Base-by-base conservation (phyloP, 2,329 filamentous ascomycete species). In the Ilyonectria sp. region DNA sequence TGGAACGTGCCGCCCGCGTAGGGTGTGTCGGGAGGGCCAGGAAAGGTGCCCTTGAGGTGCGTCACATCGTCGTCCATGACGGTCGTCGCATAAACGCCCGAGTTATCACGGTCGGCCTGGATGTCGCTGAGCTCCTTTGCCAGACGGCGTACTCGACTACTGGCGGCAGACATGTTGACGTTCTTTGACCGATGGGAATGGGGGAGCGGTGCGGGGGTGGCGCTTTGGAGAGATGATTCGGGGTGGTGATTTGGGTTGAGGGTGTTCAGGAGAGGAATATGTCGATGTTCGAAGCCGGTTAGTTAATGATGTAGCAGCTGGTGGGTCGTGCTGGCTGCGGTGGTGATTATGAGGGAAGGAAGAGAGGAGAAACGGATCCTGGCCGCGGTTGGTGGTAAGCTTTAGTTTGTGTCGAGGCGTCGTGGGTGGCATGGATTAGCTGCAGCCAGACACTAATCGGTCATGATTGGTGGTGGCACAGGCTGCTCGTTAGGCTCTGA, bases 1-100 rank as follows among this genome's bases (percentile, higher is more conserved):
- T 88, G 82, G 80, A 90, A 99, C 31, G 87, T 91, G 46, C 94
- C 96, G 21, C 94, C 94, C 73, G 95, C 93, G 79, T 98, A 99
- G 0, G 96, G 94, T 1, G 95, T 97, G 71, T 97, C 94, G 40
- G 95, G 94, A 1, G 96, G 96, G 0, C 94, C 96, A 43, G 87
- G 87, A 79, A 99, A 96, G 64, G 90, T 89, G 65, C 95, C 96
- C 73, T 91, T 91, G 69, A 99, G 90, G 76, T 95, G 93, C 65
- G 91, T 94, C 63, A 98, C 84, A 80, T 94, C 92, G 70, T 90
- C 87, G 53, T 88, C 88, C 68, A 89, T 87, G 64, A 90, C 83
- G 1, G 91, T 87, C 60, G 90, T 85, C 15, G 93, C 93, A 33
- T 86, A 86, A 75, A 98, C 93, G 68, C 93, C 91, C 21, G 94